Conservation (phyloP, 2,329 filamentous ascomycete species). For the Amesomyces nigricolor region DNA sequence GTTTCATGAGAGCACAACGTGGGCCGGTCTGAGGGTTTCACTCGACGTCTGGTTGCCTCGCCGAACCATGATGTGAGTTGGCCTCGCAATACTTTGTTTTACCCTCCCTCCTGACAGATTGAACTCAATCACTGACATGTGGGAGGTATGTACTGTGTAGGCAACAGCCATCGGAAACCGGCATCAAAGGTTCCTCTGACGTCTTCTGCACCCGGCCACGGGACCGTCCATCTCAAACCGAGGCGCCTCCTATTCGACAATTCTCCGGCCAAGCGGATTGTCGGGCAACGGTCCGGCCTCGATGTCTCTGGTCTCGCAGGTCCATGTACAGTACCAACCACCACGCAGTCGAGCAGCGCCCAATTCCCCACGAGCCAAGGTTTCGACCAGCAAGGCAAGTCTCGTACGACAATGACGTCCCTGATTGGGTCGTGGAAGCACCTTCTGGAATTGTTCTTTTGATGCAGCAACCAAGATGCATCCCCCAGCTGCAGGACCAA, state of each 20-base stretch:
- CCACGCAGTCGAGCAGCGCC: neutral
- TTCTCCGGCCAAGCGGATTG: slow-evolving; percentile 3
- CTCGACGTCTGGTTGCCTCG: neutral
- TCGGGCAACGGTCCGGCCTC: neutral
- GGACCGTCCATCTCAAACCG: neutral
- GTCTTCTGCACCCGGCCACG: slow-evolving; percentile 1
- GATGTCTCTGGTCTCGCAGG: no score
- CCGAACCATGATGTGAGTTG: neutral
- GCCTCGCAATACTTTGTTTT: neutral
- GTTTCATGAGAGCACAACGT: neutral
- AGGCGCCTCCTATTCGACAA: slow-evolving; percentile 12
- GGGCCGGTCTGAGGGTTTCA: neutral
- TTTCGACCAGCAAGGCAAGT: neutral
- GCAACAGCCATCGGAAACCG: slow-evolving; percentile 3
- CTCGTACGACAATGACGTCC: slow-evolving; percentile 11
- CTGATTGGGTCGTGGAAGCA: slow-evolving; percentile 14
- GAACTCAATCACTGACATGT: neutral
- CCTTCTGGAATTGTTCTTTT: slow-evolving; percentile 23
- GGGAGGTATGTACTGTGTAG: neutral
- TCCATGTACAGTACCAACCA: no score
- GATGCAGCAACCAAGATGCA: neutral
- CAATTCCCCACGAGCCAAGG: neutral
- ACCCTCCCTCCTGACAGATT: neutral
- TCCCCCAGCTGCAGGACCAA: slow-evolving; percentile 4
- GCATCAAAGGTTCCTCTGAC: slow-evolving; percentile 1